Evolutionary conservation across 1,284 basidiomycete species (phyloP).

Genomic region (Malassezia globosa): DNA sequence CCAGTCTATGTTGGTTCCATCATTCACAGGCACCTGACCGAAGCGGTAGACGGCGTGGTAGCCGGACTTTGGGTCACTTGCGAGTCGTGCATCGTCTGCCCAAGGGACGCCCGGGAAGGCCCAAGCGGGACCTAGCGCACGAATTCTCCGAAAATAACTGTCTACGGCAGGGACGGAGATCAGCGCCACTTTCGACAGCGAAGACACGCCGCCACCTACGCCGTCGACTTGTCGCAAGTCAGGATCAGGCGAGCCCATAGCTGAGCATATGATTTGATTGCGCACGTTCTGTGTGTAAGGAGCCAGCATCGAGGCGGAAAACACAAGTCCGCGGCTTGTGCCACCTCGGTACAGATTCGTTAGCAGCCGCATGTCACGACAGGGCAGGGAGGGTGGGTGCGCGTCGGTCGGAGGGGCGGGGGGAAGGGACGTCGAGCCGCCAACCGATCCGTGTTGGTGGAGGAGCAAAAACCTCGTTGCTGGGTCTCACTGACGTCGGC

Average conservation of each 20-base stretch:
- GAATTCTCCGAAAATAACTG: not conserved
- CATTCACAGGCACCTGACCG: conserved; percentile 40
- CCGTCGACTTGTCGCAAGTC: conserved; percentile 66
- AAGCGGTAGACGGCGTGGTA: conserved; percentile 44
- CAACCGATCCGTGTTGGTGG: too few relatives aligned
- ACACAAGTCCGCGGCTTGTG: conserved; percentile 66
- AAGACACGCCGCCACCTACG: conserved; percentile 63
- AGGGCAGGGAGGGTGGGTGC: not conserved
- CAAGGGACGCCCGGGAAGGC: conserved; percentile 23
- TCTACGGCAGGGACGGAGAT: conserved; percentile 47
- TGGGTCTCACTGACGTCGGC: too few relatives aligned
- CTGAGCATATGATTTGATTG: conserved; percentile 55
- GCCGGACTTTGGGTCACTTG: conserved; percentile 11
- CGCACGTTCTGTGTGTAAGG: conserved; percentile 40
- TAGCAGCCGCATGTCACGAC: not conserved
- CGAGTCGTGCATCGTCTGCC: conserved; percentile 21
- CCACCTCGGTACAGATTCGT: conserved; percentile 54
- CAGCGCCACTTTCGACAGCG: conserved; percentile 67
- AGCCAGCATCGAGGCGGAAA: conserved; percentile 52
- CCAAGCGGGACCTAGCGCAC: conserved; percentile 2
- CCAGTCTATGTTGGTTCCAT: conserved; percentile 31
- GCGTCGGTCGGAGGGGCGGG: not conserved
- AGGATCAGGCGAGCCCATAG: conserved; percentile 70
- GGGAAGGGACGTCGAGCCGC: too few relatives aligned
- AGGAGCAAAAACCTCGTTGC: too few relatives aligned